Evolutionary conservation across 1,139 yeast genomes (phyloP).

Genomic region (Dujonia santamariae): DNA sequence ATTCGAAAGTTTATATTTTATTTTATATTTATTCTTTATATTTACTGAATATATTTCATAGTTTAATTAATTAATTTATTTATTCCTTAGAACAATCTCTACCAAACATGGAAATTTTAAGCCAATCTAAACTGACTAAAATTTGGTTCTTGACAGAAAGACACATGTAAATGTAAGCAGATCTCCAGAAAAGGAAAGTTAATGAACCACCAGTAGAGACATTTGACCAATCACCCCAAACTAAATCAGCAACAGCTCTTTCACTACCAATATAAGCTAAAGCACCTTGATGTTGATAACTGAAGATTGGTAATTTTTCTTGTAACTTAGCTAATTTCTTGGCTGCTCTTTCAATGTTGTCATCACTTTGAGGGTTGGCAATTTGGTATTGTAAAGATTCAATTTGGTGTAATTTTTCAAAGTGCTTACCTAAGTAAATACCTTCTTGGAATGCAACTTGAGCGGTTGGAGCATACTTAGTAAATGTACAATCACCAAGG

Average conservation of each 20-base stretch:
- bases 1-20: not conserved
- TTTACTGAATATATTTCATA: not conserved
- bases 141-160: conserved; percentile 85
- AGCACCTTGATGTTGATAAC: conserved; percentile 69
- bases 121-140: conserved; percentile 83
- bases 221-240: conserved; percentile 84
- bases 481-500: conserved; percentile 90
- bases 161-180: conserved; percentile 91
- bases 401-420: conserved; percentile 66
- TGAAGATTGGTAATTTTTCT: conserved; percentile 54
- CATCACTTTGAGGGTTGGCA: conserved; percentile 23
- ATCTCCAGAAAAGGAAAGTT: conserved; percentile 92
- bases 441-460: conserved; percentile 98
- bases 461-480: conserved; percentile 92
- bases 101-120: conserved; percentile 81
- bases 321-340: conserved; percentile 40
- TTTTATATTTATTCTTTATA: not conserved
- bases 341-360: conserved; percentile 36
- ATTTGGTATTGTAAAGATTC: conserved; percentile 53
- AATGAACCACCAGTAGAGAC: conserved; percentile 80
- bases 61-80: conserved; percentile 1
- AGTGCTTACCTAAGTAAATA: conserved; percentile 68
- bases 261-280: conserved; percentile 85
- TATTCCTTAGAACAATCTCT: conserved; percentile 73
- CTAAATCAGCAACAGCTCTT: conserved; percentile 89